Base-by-base conservation (phyloP, 2,329 filamentous ascomycete genomes). In the Aureobasidium namibiae region DNA sequence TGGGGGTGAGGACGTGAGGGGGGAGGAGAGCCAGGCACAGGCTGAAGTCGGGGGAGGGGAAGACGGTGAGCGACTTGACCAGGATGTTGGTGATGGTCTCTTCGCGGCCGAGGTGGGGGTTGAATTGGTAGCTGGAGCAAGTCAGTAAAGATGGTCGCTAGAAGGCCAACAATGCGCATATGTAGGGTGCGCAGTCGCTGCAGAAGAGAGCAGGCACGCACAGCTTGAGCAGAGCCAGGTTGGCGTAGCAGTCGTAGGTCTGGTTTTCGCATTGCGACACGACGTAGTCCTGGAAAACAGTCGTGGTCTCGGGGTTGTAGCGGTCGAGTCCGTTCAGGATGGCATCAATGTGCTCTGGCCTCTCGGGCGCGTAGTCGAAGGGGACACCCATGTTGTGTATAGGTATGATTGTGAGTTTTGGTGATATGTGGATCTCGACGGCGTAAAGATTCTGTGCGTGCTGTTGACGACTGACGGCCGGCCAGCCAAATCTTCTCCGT, bases 71-170 rank as follows among this genome's bases (percentile, higher is more conserved):
- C 66, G 92, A 84, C 82, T 97, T 99, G 81, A 95, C 92, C 74
- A 99, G 90, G 78, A 97, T 89, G 83, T 97, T 97, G 81, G 94
- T 97, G 76, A 94, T 91, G 71, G 92, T 90, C 77, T 99, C 94
- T 72, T 96, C 89, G 80, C 94, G 92, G 72, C 92, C 86, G 68
- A 96, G 90, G 80, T 97, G 92, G 56, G 94, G 94, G 84, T 99
- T 99, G 80, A 99, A 96, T 80, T 99, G 95, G 83, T 99, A 99
- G 65, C 94, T 99, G n/a, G n/a, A n/a, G n/a, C n/a, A n/a, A n/a
- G n/a, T n/a, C n/a, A n/a, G n/a, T n/a, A n/a, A n/a, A n/a, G n/a
- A n/a, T n/a, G n/a, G n/a, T n/a, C n/a, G n/a, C n/a, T n/a, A n/a
- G n/a, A n/a, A n/a, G n/a, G n/a, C n/a, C n/a, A n/a, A n/a, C n/a